Evolutionary conservation across 768 basidiomycete genomes (phyloP).

Genomic region (Holtermannia corniformis): DNA sequence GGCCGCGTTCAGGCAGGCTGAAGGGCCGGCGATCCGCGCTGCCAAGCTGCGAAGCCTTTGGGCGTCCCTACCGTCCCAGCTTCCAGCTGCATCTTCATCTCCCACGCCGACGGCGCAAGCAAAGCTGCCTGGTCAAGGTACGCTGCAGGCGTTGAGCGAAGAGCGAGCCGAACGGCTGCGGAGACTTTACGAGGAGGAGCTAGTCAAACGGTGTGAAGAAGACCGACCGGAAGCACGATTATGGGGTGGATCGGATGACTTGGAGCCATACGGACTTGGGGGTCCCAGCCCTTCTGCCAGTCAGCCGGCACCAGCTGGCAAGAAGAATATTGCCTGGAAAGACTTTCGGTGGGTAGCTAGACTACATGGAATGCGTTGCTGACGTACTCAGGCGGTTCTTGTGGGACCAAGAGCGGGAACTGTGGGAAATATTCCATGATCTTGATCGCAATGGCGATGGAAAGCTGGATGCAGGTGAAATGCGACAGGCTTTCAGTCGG

Average conservation of each 20-base stretch:
- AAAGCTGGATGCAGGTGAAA: slow-evolving; percentile 58
- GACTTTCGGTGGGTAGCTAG: slow-evolving; percentile 39
- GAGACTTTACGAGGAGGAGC: slow-evolving; percentile 66
- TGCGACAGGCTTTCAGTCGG: slow-evolving; percentile 55
- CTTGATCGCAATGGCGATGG: slow-evolving; percentile 86
- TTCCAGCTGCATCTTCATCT: slow-evolving; percentile 16
- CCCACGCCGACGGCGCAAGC: slow-evolving; percentile 27
- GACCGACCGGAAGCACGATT: slow-evolving; percentile 34
- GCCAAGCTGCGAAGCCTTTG: slow-evolving; percentile 38
- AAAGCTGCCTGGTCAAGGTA: slow-evolving; percentile 36
- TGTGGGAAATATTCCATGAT: slow-evolving; percentile 88
- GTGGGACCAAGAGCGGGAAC: slow-evolving; percentile 48
- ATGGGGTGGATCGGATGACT: slow-evolving; percentile 38
- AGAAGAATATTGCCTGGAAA: slow-evolving; percentile 39
- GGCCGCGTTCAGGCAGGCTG: slow-evolving; percentile 33
- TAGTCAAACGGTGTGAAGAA: slow-evolving; percentile 46
- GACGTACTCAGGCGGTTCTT: slow-evolving; percentile 27
- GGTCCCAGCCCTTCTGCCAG: slow-evolving; percentile 5
- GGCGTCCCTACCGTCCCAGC: slow-evolving; percentile 23
- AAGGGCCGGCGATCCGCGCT: slow-evolving; percentile 32
- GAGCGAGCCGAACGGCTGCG: slow-evolving; percentile 57
- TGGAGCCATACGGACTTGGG: slow-evolving; percentile 26
- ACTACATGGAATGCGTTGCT: slow-evolving; percentile 6
- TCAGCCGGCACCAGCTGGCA: slow-evolving; percentile 1
- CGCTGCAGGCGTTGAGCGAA: slow-evolving; percentile 43